phyloP scores from a whole-genome alignment of 805 yeast species.

The Schwanniomyces polymorphus region DNA sequence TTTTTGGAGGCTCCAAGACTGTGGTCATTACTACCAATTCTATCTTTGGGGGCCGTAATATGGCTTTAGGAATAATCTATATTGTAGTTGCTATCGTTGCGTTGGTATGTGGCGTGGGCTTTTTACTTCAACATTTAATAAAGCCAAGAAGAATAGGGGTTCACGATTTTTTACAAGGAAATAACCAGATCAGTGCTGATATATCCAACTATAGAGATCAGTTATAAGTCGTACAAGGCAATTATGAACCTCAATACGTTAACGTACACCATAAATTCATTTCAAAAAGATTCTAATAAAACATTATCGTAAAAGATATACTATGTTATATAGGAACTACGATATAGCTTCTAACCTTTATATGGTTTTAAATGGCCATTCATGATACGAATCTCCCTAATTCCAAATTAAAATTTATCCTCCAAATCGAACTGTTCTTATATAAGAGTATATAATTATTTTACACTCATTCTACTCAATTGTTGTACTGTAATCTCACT shows the following conservation, averaged over 20 bases:
- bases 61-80: conserved; percentile 82
- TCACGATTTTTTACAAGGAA: conserved; percentile 54
- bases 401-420: too few species aligned
- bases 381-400: too few species aligned
- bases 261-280: not conserved
- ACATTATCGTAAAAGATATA: too few species aligned
- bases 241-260: not conserved
- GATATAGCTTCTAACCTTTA: too few species aligned
- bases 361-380: too few species aligned
- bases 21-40: conserved; percentile 79
- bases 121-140: conserved; percentile 77
- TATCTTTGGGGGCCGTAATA: conserved; percentile 84
- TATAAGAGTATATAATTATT: too few species aligned
- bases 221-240: conserved; percentile 8
- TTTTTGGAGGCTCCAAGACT: conserved; percentile 88
- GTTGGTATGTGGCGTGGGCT: conserved; percentile 67
- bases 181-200: conserved; percentile 13
- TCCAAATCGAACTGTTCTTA: too few species aligned
- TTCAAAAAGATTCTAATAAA: too few species aligned
- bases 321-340: too few species aligned
- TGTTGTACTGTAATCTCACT: not conserved
- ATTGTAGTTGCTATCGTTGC: conserved; percentile 80
- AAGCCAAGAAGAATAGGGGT: conserved; percentile 86
- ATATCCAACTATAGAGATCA: conserved; percentile 25
- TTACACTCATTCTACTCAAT: too few species aligned